Evolutionary conservation across 495 filamentous ascomycete species (phyloP).

Genomic region (Ascodesmis nigricans): DNA sequence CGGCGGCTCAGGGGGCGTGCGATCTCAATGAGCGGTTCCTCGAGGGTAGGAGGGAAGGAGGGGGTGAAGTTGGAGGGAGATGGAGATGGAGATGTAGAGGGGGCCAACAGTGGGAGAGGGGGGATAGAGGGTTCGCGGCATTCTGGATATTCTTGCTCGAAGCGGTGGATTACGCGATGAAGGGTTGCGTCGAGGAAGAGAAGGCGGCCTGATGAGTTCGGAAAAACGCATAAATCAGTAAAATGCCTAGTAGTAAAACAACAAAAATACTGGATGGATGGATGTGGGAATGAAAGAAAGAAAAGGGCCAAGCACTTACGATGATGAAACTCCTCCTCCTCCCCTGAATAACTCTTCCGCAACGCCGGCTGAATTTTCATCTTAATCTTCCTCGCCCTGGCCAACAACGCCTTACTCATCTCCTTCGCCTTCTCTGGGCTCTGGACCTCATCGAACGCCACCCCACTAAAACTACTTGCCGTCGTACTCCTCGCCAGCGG

Average conservation of each 20-base stretch:
- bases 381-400: slow-evolving; percentile 70
- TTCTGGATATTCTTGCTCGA: slow-evolving; percentile 90
- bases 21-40: slow-evolving; percentile 22
- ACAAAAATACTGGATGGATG: background rate
- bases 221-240: background rate
- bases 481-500: slow-evolving; percentile 7
- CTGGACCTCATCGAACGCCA: slow-evolving; percentile 1
- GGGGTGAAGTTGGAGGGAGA: slow-evolving; percentile 22
- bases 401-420: slow-evolving; percentile 74
- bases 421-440: slow-evolving; percentile 46
- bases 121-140: slow-evolving; percentile 33
- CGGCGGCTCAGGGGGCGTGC: slow-evolving; percentile 34
- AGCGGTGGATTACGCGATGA: slow-evolving; percentile 73
- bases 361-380: slow-evolving; percentile 65
- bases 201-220: slow-evolving; percentile 24
- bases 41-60: slow-evolving; percentile 24
- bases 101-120: slow-evolving; percentile 9
- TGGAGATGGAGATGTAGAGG: slow-evolving; percentile 26
- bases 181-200: slow-evolving; percentile 80
- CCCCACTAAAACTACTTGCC: slow-evolving; percentile 4
- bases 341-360: slow-evolving; percentile 40
- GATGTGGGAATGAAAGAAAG: background rate
- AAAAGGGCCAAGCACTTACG: slow-evolving; percentile 35
- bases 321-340: slow-evolving; percentile 45
- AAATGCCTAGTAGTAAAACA: slow-evolving; percentile 7